Conservation (phyloP, 768 basidiomycete genomes). For the Auriscalpium microsporum region DNA sequence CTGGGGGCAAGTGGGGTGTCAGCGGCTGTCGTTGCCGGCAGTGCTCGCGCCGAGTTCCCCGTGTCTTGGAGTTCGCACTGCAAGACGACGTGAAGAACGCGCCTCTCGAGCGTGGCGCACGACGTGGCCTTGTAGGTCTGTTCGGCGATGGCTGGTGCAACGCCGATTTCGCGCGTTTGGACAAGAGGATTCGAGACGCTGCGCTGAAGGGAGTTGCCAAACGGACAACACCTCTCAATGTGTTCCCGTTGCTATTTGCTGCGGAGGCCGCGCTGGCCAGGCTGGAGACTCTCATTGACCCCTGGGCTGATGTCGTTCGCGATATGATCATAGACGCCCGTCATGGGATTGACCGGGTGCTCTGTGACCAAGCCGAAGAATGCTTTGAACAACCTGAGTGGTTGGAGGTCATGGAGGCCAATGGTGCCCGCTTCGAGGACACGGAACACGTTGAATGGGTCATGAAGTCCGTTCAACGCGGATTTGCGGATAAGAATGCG, state of each 20-base stretch:
- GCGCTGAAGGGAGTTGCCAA: constrained; percentile 70
- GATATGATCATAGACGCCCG: constrained; percentile 63
- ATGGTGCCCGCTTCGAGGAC: constrained; percentile 71
- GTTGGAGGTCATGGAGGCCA: constrained; percentile 63
- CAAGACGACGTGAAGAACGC: constrained; percentile 70
- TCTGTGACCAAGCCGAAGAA: constrained; percentile 49
- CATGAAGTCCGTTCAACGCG: constrained; percentile 55
- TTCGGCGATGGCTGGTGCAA: constrained; percentile 90
- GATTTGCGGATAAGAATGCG: constrained; percentile 58
- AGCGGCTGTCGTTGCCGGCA: constrained; percentile 81
- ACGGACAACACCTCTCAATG: constrained; percentile 56
- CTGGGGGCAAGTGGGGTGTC: constrained; percentile 70
- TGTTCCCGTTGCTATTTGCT: constrained; percentile 61
- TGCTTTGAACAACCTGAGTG: constrained; percentile 68
- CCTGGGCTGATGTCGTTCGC: constrained; percentile 59
- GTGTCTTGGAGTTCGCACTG: constrained; percentile 76
- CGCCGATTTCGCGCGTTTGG: constrained; percentile 66
- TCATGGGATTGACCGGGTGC: constrained; percentile 50
- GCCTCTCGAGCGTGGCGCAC: constrained; percentile 60
- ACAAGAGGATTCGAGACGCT: constrained; percentile 53
- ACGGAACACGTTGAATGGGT: constrained; percentile 70
- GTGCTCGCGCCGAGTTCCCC: constrained; percentile 71
- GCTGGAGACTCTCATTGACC: constrained; percentile 48
- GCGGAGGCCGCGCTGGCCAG: constrained; percentile 53
- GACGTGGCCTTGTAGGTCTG: constrained; percentile 69